phyloP scores from a whole-genome alignment of 106 monocot species.

The Narthecium ossifragum region DNA sequence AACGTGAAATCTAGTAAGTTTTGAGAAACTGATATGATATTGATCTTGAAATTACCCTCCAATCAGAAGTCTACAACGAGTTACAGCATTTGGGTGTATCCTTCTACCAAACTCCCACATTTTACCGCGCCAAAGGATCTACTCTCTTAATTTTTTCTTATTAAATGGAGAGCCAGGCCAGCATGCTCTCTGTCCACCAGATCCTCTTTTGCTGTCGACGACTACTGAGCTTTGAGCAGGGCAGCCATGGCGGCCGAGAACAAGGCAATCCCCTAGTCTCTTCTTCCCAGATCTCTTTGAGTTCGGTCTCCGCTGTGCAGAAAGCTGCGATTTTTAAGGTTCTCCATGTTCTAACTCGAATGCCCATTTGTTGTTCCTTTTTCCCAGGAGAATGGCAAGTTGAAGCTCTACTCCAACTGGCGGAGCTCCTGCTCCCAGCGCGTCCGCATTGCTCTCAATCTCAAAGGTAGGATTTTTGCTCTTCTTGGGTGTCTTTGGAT shows the following conservation, averaged over 20 bases:
- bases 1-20: too few relatives aligned
- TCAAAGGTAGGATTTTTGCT: slow-evolving; percentile 9
- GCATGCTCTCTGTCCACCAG: too few relatives aligned
- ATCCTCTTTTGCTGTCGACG: too few relatives aligned
- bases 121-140: too few relatives aligned
- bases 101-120: too few relatives aligned
- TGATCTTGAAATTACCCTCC: too few relatives aligned
- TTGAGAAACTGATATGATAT: too few relatives aligned
- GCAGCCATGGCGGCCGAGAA: slow-evolving; percentile 3
- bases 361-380: neutral
- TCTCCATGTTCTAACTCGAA: neutral
- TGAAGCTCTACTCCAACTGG: slow-evolving; percentile 47
- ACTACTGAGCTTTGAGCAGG: too few relatives aligned
- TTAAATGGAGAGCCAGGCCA: too few relatives aligned
- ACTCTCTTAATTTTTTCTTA: too few relatives aligned
- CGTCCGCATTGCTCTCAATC: slow-evolving; percentile 38
- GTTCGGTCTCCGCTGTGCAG: neutral
- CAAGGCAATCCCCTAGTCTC: neutral
- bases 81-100: too few relatives aligned
- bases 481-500: neutral
- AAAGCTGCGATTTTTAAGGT: neutral
- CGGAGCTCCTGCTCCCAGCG: slow-evolving; percentile 35
- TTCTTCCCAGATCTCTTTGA: neutral
- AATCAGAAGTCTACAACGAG: too few relatives aligned
- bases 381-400: neutral